Evolutionary conservation across 208 protist genomes (phyloP).

Genomic region (Leishmania martiniquensis): DNA sequence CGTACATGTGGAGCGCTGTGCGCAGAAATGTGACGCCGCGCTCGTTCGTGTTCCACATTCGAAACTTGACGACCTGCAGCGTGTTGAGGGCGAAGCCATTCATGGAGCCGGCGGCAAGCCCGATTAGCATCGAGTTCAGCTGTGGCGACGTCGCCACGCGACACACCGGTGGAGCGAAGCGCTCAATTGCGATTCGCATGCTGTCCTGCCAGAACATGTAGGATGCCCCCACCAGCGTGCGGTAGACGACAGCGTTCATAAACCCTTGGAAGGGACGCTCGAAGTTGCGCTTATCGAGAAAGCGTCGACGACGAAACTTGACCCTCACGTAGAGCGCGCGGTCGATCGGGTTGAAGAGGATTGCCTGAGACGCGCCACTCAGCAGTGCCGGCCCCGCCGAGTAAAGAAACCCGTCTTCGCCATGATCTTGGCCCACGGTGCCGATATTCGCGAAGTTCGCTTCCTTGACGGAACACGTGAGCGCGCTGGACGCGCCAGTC

Average conservation of each 20-base stretch:
- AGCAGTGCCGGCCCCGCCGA: slow-evolving; percentile 71
- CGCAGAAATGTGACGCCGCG: slow-evolving; percentile 60
- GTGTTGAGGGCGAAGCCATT: slow-evolving; percentile 86
- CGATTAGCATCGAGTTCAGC: slow-evolving; percentile 79
- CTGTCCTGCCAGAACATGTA: slow-evolving; percentile 93
- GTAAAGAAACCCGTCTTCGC: slow-evolving; percentile 51
- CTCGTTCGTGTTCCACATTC: slow-evolving; percentile 85
- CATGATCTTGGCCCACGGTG: background rate
- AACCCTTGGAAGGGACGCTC: slow-evolving; percentile 92
- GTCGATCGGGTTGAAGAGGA: slow-evolving; percentile 91
- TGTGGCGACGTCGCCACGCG: slow-evolving; percentile 59
- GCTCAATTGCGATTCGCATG: slow-evolving; percentile 68
- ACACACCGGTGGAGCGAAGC: slow-evolving; percentile 39
- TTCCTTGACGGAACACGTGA: background rate
- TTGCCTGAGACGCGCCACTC: slow-evolving; percentile 81
- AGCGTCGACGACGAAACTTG: slow-evolving; percentile 62
- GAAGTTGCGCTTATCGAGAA: slow-evolving; percentile 88
- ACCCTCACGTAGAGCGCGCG: slow-evolving; percentile 91
- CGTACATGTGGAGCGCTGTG: slow-evolving; percentile 65
- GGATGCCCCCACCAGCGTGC: slow-evolving; percentile 81
- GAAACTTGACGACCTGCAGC: slow-evolving; percentile 90
- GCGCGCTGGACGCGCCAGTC: background rate
- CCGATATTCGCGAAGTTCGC: background rate
- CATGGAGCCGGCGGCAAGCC: slow-evolving; percentile 71
- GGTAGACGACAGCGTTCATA: slow-evolving; percentile 88